Percentiles rank a stretch among this genome's conserved stretches.
These are phyloP conservation scores for Ophiostoma sp. DNA, from an alignment of 2,329 filamentous ascomycete genomes.

Conservation along the genomic window DNA sequence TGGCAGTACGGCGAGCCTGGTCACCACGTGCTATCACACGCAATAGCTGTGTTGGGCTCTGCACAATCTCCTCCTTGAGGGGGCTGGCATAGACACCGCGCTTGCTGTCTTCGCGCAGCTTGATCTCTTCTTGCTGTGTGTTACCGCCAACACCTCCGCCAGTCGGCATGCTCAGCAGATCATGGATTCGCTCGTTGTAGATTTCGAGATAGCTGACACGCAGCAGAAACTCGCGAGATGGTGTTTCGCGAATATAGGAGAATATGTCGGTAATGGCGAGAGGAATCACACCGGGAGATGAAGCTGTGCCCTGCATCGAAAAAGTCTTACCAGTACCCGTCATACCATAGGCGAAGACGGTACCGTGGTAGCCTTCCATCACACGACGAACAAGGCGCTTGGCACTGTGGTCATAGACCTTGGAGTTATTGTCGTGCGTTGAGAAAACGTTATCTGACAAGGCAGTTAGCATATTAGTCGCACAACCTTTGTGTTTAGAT, in stretches of 20 bases:
- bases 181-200: conserved; percentile 96
- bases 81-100: conserved; percentile 93
- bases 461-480: conserved; percentile 15
- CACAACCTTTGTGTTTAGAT: conserved; percentile 16
- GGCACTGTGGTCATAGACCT: conserved; percentile 89
- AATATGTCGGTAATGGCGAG: conserved; percentile 98
- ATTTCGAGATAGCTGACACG: conserved; percentile 98
- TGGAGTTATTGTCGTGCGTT: conserved; percentile 86
- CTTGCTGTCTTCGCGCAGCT: conserved; percentile 92
- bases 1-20: conserved; percentile 80
- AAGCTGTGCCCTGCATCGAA: conserved; percentile 97
- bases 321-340: conserved; percentile 98
- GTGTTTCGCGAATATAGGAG: conserved; percentile 96
- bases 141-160: conserved; percentile 50
- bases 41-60: conserved; percentile 90
- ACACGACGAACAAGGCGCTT: conserved; percentile 92
- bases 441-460: conserved; percentile 87
- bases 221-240: conserved; percentile 85
- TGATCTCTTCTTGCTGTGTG: conserved; percentile 80
- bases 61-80: conserved; percentile 95
- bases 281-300: conserved; percentile 92
- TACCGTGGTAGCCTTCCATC: conserved; percentile 98
- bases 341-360: conserved; percentile 98
- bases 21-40: conserved; percentile 94
- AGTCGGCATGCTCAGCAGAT: conserved; percentile 73